phyloP scores from a whole-genome alignment of 495 filamentous ascomycete genomes.

The Aspergillus biplanus region DNA sequence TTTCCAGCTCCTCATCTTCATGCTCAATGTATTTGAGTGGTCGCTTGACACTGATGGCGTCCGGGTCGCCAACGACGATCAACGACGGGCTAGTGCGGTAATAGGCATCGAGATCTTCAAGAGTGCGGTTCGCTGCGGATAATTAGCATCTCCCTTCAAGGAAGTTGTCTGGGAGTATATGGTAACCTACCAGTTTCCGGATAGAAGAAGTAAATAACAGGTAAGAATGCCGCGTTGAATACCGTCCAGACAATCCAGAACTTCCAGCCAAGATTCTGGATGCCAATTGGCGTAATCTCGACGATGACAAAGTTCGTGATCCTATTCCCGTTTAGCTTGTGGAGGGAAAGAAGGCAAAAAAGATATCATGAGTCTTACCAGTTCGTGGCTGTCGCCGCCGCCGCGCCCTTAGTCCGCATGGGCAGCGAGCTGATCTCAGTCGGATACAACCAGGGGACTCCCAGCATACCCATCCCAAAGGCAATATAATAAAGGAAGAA shows the following conservation, averaged over 20 bases:
- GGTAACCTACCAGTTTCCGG: constrained; percentile 55
- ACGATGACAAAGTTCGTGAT: constrained; percentile 65
- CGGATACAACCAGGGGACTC: constrained; percentile 65
- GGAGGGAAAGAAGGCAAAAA: too few relatives aligned
- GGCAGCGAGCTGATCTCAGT: constrained; percentile 64
- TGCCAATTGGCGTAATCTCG: constrained; percentile 62
- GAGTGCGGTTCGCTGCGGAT: constrained; percentile 42
- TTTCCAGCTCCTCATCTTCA: constrained; percentile 31
- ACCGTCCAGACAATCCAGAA: constrained; percentile 67
- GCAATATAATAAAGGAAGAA: constrained; percentile 56
- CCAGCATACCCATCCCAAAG: constrained; percentile 60
- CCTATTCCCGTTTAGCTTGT: constrained; percentile 15
- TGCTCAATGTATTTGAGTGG: constrained; percentile 38
- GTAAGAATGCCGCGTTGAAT: constrained; percentile 60
- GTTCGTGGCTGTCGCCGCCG: constrained; percentile 60
- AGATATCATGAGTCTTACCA: constrained; percentile 44
- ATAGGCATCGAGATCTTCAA: constrained; percentile 50
- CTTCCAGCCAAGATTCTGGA: constrained; percentile 56
- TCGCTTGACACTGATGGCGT: constrained; percentile 32
- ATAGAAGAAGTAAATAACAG: constrained; percentile 64
- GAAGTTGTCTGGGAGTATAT: not conserved
- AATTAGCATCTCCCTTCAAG: constrained; percentile 16
- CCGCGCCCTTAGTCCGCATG: constrained; percentile 61
- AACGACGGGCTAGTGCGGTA: constrained; percentile 48
- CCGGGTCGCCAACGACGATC: constrained; percentile 42